Evolutionary conservation across 371 early-diverging fungal genomes (phyloP), one percentile per base, ranked within the genome.

Genomic region (Mortierella sp.): DNA sequence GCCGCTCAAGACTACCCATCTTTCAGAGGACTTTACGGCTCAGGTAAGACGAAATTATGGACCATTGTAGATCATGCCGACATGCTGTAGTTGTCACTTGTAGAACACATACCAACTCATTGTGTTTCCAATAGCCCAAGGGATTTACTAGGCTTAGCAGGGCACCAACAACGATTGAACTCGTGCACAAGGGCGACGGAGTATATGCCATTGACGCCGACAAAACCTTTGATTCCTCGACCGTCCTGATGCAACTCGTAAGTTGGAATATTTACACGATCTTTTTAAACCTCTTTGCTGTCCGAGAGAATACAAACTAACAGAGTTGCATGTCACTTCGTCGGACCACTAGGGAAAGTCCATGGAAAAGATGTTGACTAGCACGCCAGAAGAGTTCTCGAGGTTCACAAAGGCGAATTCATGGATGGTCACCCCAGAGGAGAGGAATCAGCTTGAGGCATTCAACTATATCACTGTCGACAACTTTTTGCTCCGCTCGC

Each of bases 181-280:
- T 88, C n/a, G 82, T 79, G 8, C 76, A 82, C 28, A 82, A 87
- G 24, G 82, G 91, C 19, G 90, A 96, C 64, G 97, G 96, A 1
- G 89, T 94, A 0, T 97, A 97, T 86, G 93, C 94, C 6, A 91
- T 98, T 11, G 98, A 98, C 78, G 91, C 92, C 3, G 97, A 97
- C 82, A 97, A 97, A 85, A 89, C 90, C 21, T 91, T 91, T 76
- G 96, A 94, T 69, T 89, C 92, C 48, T 93, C 94, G 37, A 94
- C 92, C 0, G 89, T 95, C 8, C 86, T 94, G 81, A 90, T 92
- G 79, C 78, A 84, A 48, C 75, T 93, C 91, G 95, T 94, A 92
- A 77, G 89, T 72, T 31, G 4, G 14, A 37, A 14, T 50, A 8
- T 59, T 67, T 71, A 16, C 1, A n/a, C 21, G 11, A 50, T 50